Evolutionary conservation across 139 green algal genomes (phyloP).

Genomic region (Dunaliella sp.): DNA sequence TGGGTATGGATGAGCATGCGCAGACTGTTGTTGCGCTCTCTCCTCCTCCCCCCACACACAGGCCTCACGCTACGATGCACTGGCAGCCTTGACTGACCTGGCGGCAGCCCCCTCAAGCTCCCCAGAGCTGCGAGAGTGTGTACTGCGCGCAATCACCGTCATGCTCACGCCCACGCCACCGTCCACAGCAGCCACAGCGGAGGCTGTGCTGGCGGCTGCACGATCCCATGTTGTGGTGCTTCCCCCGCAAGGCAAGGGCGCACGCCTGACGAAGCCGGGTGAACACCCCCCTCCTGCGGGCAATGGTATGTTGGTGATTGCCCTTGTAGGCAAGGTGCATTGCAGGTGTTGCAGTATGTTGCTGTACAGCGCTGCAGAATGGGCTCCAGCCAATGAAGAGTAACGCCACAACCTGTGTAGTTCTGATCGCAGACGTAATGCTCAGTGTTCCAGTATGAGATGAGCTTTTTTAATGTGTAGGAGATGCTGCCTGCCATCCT

Average conservation of each 20-base stretch:
- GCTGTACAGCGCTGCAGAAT: too few species aligned
- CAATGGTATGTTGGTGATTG: too few species aligned
- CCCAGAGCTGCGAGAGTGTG: background rate
- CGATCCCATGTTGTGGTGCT: background rate
- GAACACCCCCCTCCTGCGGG: background rate
- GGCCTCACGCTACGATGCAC: background rate
- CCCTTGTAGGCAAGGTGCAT: too few species aligned
- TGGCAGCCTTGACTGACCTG: background rate
- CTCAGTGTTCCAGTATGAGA: too few species aligned
- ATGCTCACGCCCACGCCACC: conserved; percentile 12
- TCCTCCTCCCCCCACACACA: background rate
- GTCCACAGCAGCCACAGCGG: background rate
- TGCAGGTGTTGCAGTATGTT: too few species aligned
- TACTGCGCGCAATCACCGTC: background rate
- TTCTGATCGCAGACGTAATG: too few species aligned
- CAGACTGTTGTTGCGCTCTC: background rate
- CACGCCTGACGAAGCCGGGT: background rate
- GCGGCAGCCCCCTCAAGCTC: background rate
- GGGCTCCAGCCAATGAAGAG: too few species aligned
- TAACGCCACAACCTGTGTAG: too few species aligned
- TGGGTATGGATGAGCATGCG: background rate
- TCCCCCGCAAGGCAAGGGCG: conserved; percentile 5
- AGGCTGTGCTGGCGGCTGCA: background rate
- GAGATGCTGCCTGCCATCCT: too few species aligned
- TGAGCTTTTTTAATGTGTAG: too few species aligned